Conservation (phyloP, 345 rosid genomes). For the Eucalyptus urophylla region DNA sequence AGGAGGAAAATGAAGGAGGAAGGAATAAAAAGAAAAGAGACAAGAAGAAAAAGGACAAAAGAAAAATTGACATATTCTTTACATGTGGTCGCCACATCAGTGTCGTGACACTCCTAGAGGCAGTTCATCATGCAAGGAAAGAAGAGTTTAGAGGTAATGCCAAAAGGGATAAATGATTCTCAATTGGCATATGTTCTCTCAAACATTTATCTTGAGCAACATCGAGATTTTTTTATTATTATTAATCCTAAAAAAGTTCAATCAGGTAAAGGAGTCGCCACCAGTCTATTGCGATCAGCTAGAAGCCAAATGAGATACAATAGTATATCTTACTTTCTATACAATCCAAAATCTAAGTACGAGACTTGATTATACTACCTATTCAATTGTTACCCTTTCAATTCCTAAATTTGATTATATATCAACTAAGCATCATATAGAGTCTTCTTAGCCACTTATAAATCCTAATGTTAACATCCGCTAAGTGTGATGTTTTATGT, state of each 20-base stretch:
- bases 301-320: no score
- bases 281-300: accelerated
- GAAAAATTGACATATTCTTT: no score
- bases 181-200: accelerated
- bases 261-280: no score
- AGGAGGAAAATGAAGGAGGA: no score
- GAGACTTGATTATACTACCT: accelerated
- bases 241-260: no score
- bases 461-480: accelerated
- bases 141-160: no score
- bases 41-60: no score
- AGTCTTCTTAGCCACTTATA: accelerated
- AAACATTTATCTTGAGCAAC: accelerated
- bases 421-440: accelerated
- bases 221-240: no score
- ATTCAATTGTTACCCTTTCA: accelerated
- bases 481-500: no score
- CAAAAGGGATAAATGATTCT: no score
- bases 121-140: accelerated
- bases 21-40: no score
- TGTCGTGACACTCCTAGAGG: accelerated
- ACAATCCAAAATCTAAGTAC: accelerated
- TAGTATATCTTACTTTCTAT: no score
- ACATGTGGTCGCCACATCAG: accelerated
- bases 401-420: accelerated